Conservation (phyloP, 441 rosid genomes). For the Dalechampia spathulata region DNA sequence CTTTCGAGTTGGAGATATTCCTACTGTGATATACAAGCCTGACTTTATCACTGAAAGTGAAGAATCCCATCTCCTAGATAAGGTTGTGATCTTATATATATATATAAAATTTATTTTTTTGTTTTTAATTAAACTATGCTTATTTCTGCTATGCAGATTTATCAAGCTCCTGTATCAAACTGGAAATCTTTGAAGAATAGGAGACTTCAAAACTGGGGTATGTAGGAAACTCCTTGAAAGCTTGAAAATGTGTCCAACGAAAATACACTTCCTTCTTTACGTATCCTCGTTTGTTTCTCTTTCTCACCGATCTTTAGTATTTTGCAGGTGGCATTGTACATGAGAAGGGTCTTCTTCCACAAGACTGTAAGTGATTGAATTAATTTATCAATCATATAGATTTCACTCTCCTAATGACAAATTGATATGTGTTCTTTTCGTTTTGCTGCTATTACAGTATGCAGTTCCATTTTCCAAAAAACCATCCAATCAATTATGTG, state of each 20-base stretch:
- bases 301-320: background rate
- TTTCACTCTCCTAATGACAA: too few species aligned
- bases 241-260: background rate
- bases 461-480: too few species aligned
- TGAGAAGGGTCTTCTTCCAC: slow-evolving; percentile 88
- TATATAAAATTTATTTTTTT: background rate
- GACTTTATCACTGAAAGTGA: slow-evolving; percentile 53
- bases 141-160: slow-evolving; percentile 29
- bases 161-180: slow-evolving; percentile 58
- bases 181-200: slow-evolving; percentile 84
- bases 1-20: slow-evolving; percentile 50
- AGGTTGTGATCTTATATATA: slow-evolving; percentile 23
- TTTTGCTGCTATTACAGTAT: too few species aligned
- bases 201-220: slow-evolving; percentile 91
- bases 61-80: slow-evolving; percentile 44
- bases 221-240: slow-evolving; percentile 5
- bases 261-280: background rate
- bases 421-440: too few species aligned
- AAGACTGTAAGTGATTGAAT: slow-evolving; percentile 51
- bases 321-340: slow-evolving; percentile 83
- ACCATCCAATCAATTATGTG: too few species aligned
- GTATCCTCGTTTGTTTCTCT: background rate
- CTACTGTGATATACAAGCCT: slow-evolving; percentile 60
- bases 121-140: background rate
- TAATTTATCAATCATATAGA: background rate